Evolutionary conservation across 2,329 filamentous ascomycete genomes (phyloP).

Genomic region (Monosporascus ibericus): DNA sequence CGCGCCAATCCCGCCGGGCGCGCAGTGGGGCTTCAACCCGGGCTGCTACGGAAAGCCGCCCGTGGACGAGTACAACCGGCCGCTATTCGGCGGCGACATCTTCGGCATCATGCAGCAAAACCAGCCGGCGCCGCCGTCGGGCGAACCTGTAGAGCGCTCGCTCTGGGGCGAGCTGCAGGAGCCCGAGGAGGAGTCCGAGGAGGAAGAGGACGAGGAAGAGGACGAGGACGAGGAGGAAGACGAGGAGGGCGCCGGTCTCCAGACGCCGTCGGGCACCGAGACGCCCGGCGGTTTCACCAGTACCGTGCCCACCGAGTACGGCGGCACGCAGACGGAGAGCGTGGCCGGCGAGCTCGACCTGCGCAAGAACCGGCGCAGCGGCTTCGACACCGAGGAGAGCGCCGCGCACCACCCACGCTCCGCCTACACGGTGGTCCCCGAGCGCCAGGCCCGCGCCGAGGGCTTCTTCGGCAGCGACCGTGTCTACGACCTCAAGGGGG

Average conservation of each 20-base stretch:
- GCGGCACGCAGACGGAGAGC: slow-evolving; percentile 56
- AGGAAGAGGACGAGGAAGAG: slow-evolving; percentile 65
- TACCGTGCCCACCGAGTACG: slow-evolving; percentile 73
- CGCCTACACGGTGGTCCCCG: slow-evolving; percentile 84
- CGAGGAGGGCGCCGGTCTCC: slow-evolving; percentile 57
- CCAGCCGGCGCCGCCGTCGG: slow-evolving; percentile 38
- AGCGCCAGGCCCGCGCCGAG: slow-evolving; percentile 76
- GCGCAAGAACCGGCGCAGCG: slow-evolving; percentile 78
- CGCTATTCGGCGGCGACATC: slow-evolving; percentile 89
- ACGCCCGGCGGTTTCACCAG: slow-evolving; percentile 78
- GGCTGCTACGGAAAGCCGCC: slow-evolving; percentile 96
- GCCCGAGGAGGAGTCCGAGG: slow-evolving; percentile 51
- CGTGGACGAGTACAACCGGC: slow-evolving; percentile 85
- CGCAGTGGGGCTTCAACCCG: slow-evolving; percentile 89
- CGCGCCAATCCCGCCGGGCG: slow-evolving; percentile 82
- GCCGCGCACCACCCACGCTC: slow-evolving; percentile 57
- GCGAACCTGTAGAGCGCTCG: slow-evolving; percentile 78
- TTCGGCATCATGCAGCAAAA: slow-evolving; percentile 63
- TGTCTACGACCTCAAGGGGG: slow-evolving; percentile 72
- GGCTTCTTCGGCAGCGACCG: slow-evolving; percentile 97
- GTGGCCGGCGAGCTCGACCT: slow-evolving; percentile 86
- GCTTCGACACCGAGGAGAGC: slow-evolving; percentile 80
- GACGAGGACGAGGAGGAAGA: slow-evolving; percentile 63
- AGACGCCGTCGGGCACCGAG: slow-evolving; percentile 72
- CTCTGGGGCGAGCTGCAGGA: slow-evolving; percentile 89